These are phyloP conservation scores for Pachyrhizus erosus DNA, from an alignment of 306 rosid genomes.

Conservation along the genomic window DNA sequence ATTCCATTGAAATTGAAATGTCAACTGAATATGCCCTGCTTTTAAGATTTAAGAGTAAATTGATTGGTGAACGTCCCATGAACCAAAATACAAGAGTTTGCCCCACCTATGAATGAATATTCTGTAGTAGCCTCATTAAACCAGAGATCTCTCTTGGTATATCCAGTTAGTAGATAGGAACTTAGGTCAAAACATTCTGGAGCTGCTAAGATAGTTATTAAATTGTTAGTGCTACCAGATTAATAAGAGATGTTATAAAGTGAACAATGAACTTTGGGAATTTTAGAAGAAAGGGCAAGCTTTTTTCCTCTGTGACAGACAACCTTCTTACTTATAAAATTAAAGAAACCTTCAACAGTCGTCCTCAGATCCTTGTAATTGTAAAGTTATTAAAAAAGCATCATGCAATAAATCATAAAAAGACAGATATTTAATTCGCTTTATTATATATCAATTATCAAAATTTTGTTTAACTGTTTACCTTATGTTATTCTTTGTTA, in stretches of 20 bases:
- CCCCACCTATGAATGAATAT: neutral
- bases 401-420: neutral
- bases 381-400: neutral
- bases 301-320: conserved; percentile 2
- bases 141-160: neutral
- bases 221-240: neutral
- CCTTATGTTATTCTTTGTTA: conserved; percentile 11
- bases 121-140: neutral
- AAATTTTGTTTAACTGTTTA: conserved; percentile 36
- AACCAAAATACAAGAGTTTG: neutral
- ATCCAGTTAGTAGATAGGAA: neutral
- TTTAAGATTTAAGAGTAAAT: neutral
- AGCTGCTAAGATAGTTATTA: neutral
- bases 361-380: neutral
- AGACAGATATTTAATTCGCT: neutral
- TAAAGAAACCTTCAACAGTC: conserved; percentile 3
- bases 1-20: neutral
- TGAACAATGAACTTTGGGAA: neutral
- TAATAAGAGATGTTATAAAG: neutral
- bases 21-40: neutral
- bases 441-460: neutral
- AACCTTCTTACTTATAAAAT: neutral
- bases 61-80: neutral
- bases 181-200: neutral
- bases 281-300: neutral